Conservation (phyloP, 148 eudicot species). For the Chenopodium suecicum region DNA sequence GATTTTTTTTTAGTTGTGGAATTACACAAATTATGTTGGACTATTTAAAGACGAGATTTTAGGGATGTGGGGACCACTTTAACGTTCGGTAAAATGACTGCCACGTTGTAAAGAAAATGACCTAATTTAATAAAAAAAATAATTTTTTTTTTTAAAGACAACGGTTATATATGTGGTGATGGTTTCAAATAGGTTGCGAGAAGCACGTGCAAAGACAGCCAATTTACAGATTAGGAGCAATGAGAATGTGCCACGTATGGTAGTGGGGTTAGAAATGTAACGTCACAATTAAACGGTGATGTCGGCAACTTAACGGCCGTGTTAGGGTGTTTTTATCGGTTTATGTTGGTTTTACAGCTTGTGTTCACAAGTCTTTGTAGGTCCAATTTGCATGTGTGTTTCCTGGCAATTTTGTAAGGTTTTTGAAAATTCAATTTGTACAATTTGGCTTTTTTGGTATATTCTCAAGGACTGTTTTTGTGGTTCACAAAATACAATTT, state of each 20-base stretch:
- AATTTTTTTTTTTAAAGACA: background rate
- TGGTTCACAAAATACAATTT: too few species aligned
- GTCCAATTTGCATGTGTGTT: slow-evolving; percentile 15
- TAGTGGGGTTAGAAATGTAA: background rate
- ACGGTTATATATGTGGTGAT: slow-evolving; percentile 13
- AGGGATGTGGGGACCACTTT: background rate
- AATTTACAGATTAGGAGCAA: background rate
- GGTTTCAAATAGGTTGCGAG: background rate
- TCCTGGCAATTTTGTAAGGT: background rate
- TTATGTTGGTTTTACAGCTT: slow-evolving; percentile 14
- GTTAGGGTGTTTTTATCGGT: background rate
- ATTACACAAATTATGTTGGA: background rate
- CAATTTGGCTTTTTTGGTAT: background rate
- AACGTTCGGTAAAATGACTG: background rate
- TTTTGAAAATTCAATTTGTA: too few species aligned
- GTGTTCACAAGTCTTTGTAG: background rate
- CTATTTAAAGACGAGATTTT: background rate
- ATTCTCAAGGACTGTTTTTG: background rate
- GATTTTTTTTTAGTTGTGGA: too few species aligned
- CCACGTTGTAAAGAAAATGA: background rate
- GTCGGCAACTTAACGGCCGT: slow-evolving; percentile 5
- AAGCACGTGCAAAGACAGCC: slow-evolving; percentile 15
- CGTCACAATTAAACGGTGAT: background rate
- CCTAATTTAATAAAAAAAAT: background rate
- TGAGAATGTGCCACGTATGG: slow-evolving; percentile 6